Percentiles rank a stretch among this genome's conserved stretches.
Conservation (phyloP, 768 basidiomycete genomes). For the Porpolomopsis calyptriformis region DNA sequence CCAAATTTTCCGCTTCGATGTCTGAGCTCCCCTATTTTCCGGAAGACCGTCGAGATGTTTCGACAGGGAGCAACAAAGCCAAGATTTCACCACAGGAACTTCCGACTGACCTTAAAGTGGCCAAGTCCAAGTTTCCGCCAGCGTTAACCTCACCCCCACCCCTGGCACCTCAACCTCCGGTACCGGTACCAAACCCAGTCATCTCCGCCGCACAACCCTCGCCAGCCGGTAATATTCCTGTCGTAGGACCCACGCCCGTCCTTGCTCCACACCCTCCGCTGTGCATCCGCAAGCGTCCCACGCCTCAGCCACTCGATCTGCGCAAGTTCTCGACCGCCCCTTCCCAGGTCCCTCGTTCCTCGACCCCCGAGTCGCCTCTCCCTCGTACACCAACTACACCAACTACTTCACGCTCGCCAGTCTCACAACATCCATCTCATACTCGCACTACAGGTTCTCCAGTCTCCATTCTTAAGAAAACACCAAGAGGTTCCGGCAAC, state of each 20-base stretch:
- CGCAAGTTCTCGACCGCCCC: not conserved
- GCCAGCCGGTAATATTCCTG: too few relatives aligned
- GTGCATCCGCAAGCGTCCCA: not conserved
- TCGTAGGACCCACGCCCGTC: too few relatives aligned
- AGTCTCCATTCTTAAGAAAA: conserved; percentile 16
- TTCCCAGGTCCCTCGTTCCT: too few relatives aligned
- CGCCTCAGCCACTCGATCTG: not conserved
- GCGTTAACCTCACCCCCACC: not conserved
- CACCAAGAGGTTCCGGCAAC: conserved; percentile 2
- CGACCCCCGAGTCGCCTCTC: conserved; percentile 31
- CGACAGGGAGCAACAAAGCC: not conserved
- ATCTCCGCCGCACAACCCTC: too few relatives aligned
- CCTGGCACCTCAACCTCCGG: not conserved
- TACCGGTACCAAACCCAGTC: too few relatives aligned
- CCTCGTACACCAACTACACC: conserved; percentile 33
- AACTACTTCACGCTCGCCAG: conserved; percentile 11
- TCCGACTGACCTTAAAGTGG: not conserved
- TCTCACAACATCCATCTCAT: conserved; percentile 1
- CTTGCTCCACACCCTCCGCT: conserved; percentile 1
- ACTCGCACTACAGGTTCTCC: conserved; percentile 10
- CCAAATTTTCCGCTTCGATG: not conserved
- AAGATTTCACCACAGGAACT: not conserved
- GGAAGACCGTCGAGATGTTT: not conserved
- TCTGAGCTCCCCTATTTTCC: not conserved
- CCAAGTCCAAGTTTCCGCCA: not conserved